Evolutionary conservation across 495 filamentous ascomycete species (phyloP).

Genomic region (Podospora bellae-mahoneyi): DNA sequence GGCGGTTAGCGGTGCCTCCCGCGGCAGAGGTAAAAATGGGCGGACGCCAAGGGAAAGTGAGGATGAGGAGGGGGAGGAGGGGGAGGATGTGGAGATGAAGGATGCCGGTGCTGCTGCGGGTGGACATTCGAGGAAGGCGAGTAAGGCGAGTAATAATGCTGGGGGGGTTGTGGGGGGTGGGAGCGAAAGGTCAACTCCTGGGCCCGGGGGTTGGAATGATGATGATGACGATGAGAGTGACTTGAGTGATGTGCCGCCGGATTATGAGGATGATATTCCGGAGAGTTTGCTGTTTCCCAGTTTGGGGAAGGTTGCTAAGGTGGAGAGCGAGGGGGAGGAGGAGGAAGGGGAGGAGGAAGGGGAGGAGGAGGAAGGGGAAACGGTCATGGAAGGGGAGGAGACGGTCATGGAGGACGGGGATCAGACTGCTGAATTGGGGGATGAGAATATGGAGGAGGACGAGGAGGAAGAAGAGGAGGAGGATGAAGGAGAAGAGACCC

Average conservation of each 20-base stretch:
- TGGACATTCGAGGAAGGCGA: slow-evolving; percentile 14
- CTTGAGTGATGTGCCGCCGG: slow-evolving; percentile 63
- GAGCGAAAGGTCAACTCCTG: slow-evolving; percentile 35
- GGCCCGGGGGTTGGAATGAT: slow-evolving; percentile 62
- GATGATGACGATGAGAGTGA: slow-evolving; percentile 80
- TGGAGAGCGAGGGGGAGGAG: slow-evolving; percentile 14
- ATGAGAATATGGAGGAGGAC: slow-evolving; percentile 25
- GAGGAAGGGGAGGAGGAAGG: slow-evolving; percentile 22
- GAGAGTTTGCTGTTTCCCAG: slow-evolving; percentile 47
- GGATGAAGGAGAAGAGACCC: slow-evolving; percentile 21
- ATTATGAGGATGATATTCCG: slow-evolving; percentile 46
- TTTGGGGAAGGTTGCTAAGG: slow-evolving; percentile 27
- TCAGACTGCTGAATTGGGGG: slow-evolving; percentile 28
- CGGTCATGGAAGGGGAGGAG: slow-evolving; percentile 26
- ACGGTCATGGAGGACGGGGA: slow-evolving; percentile 16
- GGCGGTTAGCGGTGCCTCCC: slow-evolving; percentile 15
- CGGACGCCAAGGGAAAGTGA: slow-evolving; percentile 26
- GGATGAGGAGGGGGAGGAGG: slow-evolving; percentile 22
- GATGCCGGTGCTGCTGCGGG: slow-evolving; percentile 29
- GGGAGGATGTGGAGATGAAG: slow-evolving; percentile 35
- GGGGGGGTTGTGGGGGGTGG: neutral
- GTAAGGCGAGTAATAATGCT: neutral
- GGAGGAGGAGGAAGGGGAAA: slow-evolving; percentile 25
- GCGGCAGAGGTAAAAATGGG: slow-evolving; percentile 26
- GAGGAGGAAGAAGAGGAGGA: slow-evolving; percentile 12